Base-by-base conservation (phyloP, 1,284 basidiomycete species). In the Cerrena zonata region DNA sequence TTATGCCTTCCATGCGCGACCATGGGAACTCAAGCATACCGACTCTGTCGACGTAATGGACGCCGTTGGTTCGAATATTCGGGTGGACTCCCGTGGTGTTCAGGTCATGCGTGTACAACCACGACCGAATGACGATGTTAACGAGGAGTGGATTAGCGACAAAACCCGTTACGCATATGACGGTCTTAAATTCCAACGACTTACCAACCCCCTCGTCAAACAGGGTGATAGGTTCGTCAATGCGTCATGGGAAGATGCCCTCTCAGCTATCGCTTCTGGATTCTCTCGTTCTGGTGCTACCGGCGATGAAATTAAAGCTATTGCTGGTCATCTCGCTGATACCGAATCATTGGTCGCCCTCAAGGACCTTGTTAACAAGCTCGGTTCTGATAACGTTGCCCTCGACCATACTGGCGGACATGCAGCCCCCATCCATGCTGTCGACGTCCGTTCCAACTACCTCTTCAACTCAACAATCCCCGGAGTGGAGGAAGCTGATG, bases 91-190 rank as follows among this genome's bases (percentile, higher is more conserved):
- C 48, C 84, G 95, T 39, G 94, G 94, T 50, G 86, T 95, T 10
- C 85, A 93, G 68, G 95, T 99, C 56, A 99, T 99, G 94, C 87
- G 95, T 45, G 82, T 99, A 61, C 92, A 96, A 65, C 96, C 96
- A 2, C 84, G 89, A 61, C 89, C 92, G 52, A 99, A 99, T 69
- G 95, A 99, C 70, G 92, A 97, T 60, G 87, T 99, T 55, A 99
- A 99, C 70, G 96, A 99, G 76, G 96, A 99, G 71, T 99, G 96
- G 95, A 96, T 99, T 70, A 94, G 84, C 70, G 95, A 99, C 80
- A 99, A 99, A 81, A 95, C 95, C 2, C 89, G 96, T 55, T 95
- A 92, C 69, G 91, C 95, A 2, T 89, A 92, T 67, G 96, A 99
- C 62, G 96, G 96, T 39, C 81, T 99, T 47, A 87, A 86, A 63